Base-by-base conservation (phyloP, 495 filamentous ascomycete species). In the Poronia punctata region DNA sequence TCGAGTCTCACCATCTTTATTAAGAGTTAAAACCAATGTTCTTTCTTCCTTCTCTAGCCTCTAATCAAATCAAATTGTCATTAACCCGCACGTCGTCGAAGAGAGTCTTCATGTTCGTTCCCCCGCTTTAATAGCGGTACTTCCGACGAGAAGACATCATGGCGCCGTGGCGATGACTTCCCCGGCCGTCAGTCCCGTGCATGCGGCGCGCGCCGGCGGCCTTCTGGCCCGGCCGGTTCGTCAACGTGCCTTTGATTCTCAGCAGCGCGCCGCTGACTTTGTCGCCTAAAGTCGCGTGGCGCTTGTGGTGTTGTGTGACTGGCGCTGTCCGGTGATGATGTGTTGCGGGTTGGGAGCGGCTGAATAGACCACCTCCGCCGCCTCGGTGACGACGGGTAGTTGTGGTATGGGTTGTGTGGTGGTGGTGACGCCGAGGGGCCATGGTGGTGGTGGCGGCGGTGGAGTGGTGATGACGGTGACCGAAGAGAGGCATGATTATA, bases 181-280 rank as follows among this genome's bases (percentile, higher is more conserved):
- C 70, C 5, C 77, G 70, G 10, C 82, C 82, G 59, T 85, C 82
- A 23, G 81, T 84, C 10, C 82, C 82, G 48, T 77, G 71, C 80
- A 85, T 84, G 12, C 82, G 62, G 23, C 80, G 66, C 17, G 81
- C 83, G 8, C 82, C 82, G 35, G 82, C 82, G 58, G 79, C 77
- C 74, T 82, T 85, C 37, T 78, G 52, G 5, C 76, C 82, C 1
- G 82, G 77, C 7, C 79, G 64, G 14, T 67, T 47, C 0, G 78
- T 84, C 32, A 85, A 52, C 14, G 64, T 69, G 3, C 83, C 82
- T 56, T 75, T 78, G 35, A 87, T 49, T 61, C 67, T 80, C 63
- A 84, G 53, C 54, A 87, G 60, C 0, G 81, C 82, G 5, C 83
- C 83, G 3, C 69, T 75, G 49, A 87, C 64, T 58, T 84, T 86